These are phyloP conservation scores for Agaricus sinodeliciosus DNA, from an alignment of 768 basidiomycete species.

Conservation along the genomic window DNA sequence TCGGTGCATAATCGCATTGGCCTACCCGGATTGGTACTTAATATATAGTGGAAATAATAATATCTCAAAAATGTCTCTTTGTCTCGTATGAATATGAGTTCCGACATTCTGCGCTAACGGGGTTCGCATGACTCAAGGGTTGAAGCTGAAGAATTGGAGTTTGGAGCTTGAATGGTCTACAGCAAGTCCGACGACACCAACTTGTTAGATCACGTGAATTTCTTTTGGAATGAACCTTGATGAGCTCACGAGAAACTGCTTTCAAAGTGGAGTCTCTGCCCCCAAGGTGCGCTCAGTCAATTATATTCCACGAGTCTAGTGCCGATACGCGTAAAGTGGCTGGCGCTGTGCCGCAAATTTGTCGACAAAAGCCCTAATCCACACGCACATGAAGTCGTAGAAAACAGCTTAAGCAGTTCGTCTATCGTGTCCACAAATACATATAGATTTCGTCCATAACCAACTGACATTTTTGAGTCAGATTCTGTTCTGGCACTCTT, in stretches of 20 bases:
- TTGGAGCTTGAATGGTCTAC: neutral
- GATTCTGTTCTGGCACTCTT: conserved; percentile 68
- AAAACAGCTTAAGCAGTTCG: conserved; percentile 21
- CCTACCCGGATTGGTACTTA: too few species aligned
- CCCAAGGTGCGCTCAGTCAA: conserved; percentile 38
- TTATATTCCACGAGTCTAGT: conserved; percentile 1
- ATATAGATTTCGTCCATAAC: neutral
- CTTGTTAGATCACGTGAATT: neutral
- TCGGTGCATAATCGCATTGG: too few species aligned
- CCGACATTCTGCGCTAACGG: too few species aligned
- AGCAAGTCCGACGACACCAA: too few species aligned
- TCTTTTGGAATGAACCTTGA: conserved; percentile 50
- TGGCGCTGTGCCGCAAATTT: conserved; percentile 55
- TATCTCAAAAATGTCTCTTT: too few species aligned
- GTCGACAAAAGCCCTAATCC: conserved; percentile 41
- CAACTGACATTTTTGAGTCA: conserved; percentile 18
- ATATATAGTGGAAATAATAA: too few species aligned
- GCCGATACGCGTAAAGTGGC: conserved; percentile 45
- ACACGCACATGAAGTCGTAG: conserved; percentile 36
- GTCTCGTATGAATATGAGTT: too few species aligned
- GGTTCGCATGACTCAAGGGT: neutral
- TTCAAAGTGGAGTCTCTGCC: conserved; percentile 62
- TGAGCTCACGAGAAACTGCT: conserved; percentile 67
- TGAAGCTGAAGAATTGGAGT: neutral
- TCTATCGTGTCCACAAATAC: neutral